These are phyloP conservation scores for Lentinus polychrous DNA, from an alignment of 1,284 basidiomycete species.

Conservation along the genomic window DNA sequence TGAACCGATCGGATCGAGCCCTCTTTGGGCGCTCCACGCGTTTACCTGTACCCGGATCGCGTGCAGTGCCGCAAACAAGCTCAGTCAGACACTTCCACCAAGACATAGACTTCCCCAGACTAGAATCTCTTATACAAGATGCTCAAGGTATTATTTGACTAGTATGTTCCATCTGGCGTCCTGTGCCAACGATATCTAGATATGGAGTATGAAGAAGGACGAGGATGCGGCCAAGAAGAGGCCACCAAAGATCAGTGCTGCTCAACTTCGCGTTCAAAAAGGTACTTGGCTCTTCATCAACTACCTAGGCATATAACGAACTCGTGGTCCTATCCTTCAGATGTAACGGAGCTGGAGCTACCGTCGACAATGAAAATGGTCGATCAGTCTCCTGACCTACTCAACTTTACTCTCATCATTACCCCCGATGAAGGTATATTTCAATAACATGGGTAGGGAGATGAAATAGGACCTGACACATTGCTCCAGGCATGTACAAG, in stretches of 20 bases:
- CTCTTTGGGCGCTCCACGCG: conserved; percentile 1
- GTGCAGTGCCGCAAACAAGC: too few relatives aligned
- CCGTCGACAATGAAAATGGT: conserved; percentile 94
- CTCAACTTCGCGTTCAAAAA: conserved; percentile 98
- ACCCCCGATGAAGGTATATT: conserved; percentile 89
- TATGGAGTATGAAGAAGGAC: conserved; percentile 97
- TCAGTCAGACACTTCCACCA: neutral
- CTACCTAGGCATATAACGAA: neutral
- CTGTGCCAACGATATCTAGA: conserved; percentile 41
- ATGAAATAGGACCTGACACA: conserved; percentile 1
- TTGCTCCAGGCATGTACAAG: conserved; percentile 87
- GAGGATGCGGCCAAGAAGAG: conserved; percentile 92
- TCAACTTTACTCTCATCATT: conserved; percentile 95
- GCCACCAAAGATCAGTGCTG: conserved; percentile 95
- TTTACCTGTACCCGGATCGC: neutral
- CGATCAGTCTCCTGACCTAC: conserved; percentile 91
- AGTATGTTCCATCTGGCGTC: too few relatives aligned
- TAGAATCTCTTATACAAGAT: neutral
- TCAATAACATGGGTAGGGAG: too few relatives aligned
- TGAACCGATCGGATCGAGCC: neutral
- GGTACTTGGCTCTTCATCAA: conserved; percentile 32
- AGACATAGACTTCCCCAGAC: neutral
- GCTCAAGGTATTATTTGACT: neutral
- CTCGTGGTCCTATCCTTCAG: conserved; percentile 34
- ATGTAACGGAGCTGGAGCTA: conserved; percentile 94